phyloP scores from a whole-genome alignment of 2,329 filamentous ascomycete species.

The Pestalotiopsis sp. region DNA sequence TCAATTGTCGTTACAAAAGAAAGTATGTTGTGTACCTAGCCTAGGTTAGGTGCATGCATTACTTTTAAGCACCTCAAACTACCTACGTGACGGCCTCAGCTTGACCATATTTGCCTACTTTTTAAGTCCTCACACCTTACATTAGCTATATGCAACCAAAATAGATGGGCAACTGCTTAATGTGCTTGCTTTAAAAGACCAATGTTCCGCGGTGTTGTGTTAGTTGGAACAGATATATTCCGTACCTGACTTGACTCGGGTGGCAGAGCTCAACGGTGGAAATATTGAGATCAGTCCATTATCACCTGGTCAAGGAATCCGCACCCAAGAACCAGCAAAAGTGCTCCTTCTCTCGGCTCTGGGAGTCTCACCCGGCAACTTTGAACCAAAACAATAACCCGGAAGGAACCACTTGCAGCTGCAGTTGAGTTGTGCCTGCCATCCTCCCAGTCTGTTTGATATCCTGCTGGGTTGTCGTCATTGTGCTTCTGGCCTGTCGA shows the following conservation, averaged over 20 bases:
- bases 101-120: neutral
- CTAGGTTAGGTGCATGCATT: neutral
- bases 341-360: neutral
- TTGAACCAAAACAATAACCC: neutral
- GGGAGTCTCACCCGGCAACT: neutral
- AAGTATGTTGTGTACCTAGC: neutral
- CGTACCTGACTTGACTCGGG: neutral
- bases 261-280: neutral
- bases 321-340: neutral
- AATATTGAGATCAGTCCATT: neutral
- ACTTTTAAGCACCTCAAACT: neutral
- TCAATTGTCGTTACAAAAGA: neutral
- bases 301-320: neutral
- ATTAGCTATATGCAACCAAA: neutral
- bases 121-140: neutral
- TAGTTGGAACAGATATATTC: neutral
- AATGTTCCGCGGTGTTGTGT: neutral
- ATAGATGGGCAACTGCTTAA: neutral
- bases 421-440: neutral
- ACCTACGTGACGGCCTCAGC: neutral
- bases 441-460: neutral
- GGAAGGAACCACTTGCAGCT: constrained; percentile 1
- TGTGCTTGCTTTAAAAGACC: neutral
- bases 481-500: constrained; percentile 8
- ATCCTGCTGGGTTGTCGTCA: constrained; percentile 8